Evolutionary conservation across 2,329 filamentous ascomycete species (phyloP), one percentile per base, ranked within the genome.

Genomic region (Rutstroemia sp.): DNA sequence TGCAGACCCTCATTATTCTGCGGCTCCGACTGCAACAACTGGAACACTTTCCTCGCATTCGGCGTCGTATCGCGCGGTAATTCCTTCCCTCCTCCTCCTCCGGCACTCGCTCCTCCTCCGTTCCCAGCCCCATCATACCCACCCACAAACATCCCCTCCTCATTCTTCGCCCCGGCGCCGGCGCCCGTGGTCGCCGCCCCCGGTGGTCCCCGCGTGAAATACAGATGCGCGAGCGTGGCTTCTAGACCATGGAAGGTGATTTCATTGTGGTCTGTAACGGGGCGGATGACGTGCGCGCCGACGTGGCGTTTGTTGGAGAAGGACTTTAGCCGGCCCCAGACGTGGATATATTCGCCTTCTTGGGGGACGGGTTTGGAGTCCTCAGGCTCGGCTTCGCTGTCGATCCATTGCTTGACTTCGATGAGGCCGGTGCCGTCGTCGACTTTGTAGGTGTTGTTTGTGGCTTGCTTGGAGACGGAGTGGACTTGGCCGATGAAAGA

Each of bases 381-480:
- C n/a, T 73, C 72, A 39, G 73, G 69, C 17, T 69, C 69, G 9
- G 70, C 71, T 67, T 72, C 71, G 5, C 72, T 70, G 38, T 79
- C 76, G 57, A 88, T 78, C 87, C 88, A 95, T 71, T 88, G 85
- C 76, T 94, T 95, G 63, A 90, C 92, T 73, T 99, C 95, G 65
- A 96, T 86, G 60, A 85, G 79, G 58, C 90, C 92, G 1, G 95
- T 99, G 70, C 94, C 94, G 73, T 99, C 94, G 73, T 99, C 94
- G 66, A 99, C 77, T 67, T 86, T 88, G 79, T 95, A 95, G 47
- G 89, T 96, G 64, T 91, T 84, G 75, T 96, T 95, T 63, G 92
- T 96, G 42, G 87, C 82, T 75, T 95, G 90, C n/a, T 82, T 80
- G 69, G 83, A 88, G 73, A 96, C 84, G 73, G 85, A 85, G 70